A percentile compares a stretch with the other conserved stretches of the same genome.
Conservation (phyloP, 1,284 basidiomycete species). For the Fomitopsis palustris region DNA sequence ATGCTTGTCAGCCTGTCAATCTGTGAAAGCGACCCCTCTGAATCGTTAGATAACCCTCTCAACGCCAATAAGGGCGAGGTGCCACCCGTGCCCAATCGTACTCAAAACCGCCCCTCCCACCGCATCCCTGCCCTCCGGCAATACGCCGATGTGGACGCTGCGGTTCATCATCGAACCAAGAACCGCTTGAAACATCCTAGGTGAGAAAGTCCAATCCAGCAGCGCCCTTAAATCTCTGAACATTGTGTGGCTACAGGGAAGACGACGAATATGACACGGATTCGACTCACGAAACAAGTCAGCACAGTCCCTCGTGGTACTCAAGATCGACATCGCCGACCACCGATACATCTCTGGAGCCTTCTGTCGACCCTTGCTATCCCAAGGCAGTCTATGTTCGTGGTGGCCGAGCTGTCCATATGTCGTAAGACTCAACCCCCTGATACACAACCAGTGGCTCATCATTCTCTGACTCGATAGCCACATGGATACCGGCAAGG, state of each 20-base stretch:
- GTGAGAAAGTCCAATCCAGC: background rate
- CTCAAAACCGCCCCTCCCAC: too few species aligned
- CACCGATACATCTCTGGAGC: too few species aligned
- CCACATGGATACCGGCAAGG: background rate
- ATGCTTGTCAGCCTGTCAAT: too few species aligned
- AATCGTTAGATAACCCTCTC: too few species aligned
- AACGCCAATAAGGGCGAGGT: too few species aligned
- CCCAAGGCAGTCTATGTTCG: background rate
- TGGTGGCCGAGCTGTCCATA: background rate
- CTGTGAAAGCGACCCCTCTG: too few species aligned
- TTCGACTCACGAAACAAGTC: background rate
- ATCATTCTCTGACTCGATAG: background rate
- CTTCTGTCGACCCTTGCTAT: background rate
- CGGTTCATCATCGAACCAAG: background rate
- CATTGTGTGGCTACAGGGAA: background rate
- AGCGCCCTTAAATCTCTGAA: background rate
- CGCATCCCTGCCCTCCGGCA: background rate
- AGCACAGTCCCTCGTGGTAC: too few species aligned
- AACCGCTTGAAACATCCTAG: background rate
- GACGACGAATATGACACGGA: background rate
- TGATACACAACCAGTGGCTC: background rate
- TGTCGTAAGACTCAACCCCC: background rate
- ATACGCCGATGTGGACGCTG: too few species aligned
- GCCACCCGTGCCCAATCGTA: too few species aligned
- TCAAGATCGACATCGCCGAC: background rate